These are phyloP conservation scores for Aspergillus panamensis DNA, from an alignment of 495 filamentous ascomycete species.

Conservation along the genomic window DNA sequence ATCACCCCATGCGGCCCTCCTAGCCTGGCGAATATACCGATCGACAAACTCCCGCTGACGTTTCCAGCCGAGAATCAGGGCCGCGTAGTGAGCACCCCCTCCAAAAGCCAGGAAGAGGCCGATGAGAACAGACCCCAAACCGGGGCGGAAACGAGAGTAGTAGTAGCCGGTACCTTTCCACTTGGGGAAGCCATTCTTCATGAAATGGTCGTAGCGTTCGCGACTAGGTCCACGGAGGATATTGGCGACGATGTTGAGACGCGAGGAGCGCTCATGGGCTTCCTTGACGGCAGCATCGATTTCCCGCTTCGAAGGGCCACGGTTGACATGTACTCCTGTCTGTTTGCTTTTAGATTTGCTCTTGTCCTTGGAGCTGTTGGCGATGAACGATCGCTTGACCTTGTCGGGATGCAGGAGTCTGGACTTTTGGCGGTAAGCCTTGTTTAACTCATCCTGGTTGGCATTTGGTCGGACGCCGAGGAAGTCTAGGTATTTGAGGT, in stretches of 20 bases:
- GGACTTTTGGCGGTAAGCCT: conserved; percentile 87
- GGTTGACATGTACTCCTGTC: conserved; percentile 63
- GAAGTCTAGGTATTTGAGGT: conserved; percentile 54
- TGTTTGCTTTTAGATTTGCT: conserved; percentile 51
- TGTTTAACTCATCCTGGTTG: conserved; percentile 83
- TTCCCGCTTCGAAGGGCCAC: conserved; percentile 67
- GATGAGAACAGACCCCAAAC: conserved; percentile 74
- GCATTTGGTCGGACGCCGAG: conserved; percentile 70
- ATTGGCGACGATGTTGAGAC: conserved; percentile 75
- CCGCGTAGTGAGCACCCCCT: conserved; percentile 79
- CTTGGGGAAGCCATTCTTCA: conserved; percentile 87
- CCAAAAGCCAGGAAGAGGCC: conserved; percentile 84
- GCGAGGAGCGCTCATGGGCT: conserved; percentile 74
- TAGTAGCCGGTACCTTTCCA: conserved; percentile 99
- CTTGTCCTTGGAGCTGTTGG: conserved; percentile 64
- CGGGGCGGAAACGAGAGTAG: conserved; percentile 88
- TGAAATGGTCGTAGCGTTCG: conserved; percentile 93
- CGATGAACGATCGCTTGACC: conserved; percentile 75
- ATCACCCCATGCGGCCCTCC: conserved; percentile 85
- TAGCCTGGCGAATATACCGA: conserved; percentile 84
- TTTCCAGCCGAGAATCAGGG: conserved; percentile 78
- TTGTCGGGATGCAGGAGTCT: conserved; percentile 88
- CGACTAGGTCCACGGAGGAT: conserved; percentile 76
- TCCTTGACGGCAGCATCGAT: conserved; percentile 70
- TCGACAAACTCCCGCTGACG: conserved; percentile 87